A percentile compares a stretch with the other conserved stretches of the same genome.
These are phyloP conservation scores for Arthrinium puccinioides DNA, from an alignment of 2,329 filamentous ascomycete genomes.

Conservation along the genomic window DNA sequence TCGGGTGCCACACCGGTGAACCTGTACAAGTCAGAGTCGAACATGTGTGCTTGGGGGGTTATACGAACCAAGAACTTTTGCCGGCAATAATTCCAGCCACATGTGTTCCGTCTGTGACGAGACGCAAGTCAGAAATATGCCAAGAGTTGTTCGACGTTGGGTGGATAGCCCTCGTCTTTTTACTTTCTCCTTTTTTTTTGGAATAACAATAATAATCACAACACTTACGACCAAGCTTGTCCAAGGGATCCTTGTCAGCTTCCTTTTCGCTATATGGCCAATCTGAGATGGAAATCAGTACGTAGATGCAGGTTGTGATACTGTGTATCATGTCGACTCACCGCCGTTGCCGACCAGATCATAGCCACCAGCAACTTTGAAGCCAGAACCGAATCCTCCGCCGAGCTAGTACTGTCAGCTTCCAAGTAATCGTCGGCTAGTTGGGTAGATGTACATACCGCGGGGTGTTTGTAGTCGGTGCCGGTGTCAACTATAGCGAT, in stretches of 20 bases:
- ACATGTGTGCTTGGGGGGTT: neutral
- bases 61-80: constrained; percentile 8
- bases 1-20: constrained; percentile 17
- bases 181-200: no score
- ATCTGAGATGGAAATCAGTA: neutral
- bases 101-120: constrained; percentile 20
- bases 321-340: no score
- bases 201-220: no score
- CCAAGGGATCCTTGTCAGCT: constrained; percentile 10
- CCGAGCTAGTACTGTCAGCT: neutral
- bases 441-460: neutral
- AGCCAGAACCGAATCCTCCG: constrained; percentile 1
- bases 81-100: constrained; percentile 20
- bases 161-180: no score
- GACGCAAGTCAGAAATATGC: no score
- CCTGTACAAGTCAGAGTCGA: neutral
- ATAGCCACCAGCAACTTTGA: constrained; percentile 2
- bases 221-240: constrained; percentile 12
- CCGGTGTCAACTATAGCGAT: constrained; percentile 3
- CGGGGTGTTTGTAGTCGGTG: constrained; percentile 1
- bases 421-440: neutral
- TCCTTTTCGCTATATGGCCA: constrained; percentile 1
- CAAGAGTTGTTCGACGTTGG: no score
- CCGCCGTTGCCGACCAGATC: constrained; percentile 7
- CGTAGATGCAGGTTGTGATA: no score